Evolutionary conservation across 768 basidiomycete species (phyloP), one percentile per base, ranked within the genome.

Genomic region (Rossbeevera mucosa): DNA sequence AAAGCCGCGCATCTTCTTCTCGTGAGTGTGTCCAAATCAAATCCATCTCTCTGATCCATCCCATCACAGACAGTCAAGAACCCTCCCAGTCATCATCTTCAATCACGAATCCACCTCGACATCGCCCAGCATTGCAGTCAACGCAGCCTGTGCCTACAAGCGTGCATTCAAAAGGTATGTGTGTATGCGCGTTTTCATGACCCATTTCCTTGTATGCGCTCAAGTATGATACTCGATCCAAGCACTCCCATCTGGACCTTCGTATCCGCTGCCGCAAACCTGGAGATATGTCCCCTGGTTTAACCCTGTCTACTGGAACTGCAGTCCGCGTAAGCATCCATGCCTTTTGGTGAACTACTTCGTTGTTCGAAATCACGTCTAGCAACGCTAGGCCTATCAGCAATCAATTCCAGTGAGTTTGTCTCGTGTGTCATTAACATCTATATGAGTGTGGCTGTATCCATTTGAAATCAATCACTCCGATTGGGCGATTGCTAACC

Each of bases 21-120:
- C 30, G 62, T 64, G 40, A 26, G 63, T 60, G 25, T 38, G 36
- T 26, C 40, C 9, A 26, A 18, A 13, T 41, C 43, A 43, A 20
- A 18, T 40, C 5, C 21, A 8, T 12, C 16, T 36, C n/a, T 3
- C 28, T 25, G 56, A 47, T 47, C 41, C 9, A 16, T 31, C 50
- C 22, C 7, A 21, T 40, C 48, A 18, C n/a, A 7, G n/a, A 11
- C 41, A n/a, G 11, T 29, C 43, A 24, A 14, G n/a, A 21, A 18
- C 9, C 22, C 21, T 26, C 14, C 28, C 20, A 2, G 11, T 26
- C 47, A n/a, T 31, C 38, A 25, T 29, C 42, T 2, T 26, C 28
- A 20, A 6, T n/a, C 8, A 9, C 22, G 7, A 42, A 53, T 36
- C 22, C 31, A 36, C 38, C 22, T 30, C 43, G 33, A 29, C 56